phyloP scores from a whole-genome alignment of 1,139 yeast genomes.

The Suhomyces anneliseae region DNA sequence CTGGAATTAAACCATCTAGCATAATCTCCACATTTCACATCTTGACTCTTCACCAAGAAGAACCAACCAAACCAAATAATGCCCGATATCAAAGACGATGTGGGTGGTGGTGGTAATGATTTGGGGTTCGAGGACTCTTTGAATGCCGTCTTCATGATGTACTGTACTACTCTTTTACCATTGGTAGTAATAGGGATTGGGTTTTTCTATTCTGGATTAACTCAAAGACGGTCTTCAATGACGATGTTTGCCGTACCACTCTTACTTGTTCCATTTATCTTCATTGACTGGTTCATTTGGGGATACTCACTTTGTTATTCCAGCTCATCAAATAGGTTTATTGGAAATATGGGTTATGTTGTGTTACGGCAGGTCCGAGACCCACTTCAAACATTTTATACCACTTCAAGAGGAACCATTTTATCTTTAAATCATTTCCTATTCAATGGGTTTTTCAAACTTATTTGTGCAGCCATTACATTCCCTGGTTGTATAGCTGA shows the following conservation, averaged over 20 bases:
- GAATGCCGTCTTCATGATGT: slow-evolving; percentile 40
- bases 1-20: no score
- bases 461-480: slow-evolving; percentile 53
- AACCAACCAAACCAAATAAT: not conserved
- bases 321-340: slow-evolving; percentile 40
- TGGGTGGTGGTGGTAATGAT: not conserved
- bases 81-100: not conserved
- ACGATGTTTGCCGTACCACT: slow-evolving; percentile 54
- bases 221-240: slow-evolving; percentile 56
- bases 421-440: slow-evolving; percentile 44
- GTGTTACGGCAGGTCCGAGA: slow-evolving; percentile 40
- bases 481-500: slow-evolving; percentile 61
- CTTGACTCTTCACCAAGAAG: no score
- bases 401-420: slow-evolving; percentile 42
- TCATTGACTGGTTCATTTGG: slow-evolving; percentile 59
- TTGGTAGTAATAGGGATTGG: slow-evolving; percentile 44
- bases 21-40: no score
- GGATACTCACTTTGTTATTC: slow-evolving; percentile 56
- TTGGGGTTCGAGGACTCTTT: slow-evolving; percentile 19
- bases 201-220: slow-evolving; percentile 58
- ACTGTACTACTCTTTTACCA: slow-evolving; percentile 36
- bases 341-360: slow-evolving; percentile 48
- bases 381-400: slow-evolving; percentile 22
- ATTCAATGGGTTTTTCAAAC: slow-evolving; percentile 52
- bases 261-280: slow-evolving; percentile 40